phyloP scores from a whole-genome alignment of 768 basidiomycete genomes.

The Russula abietina region DNA sequence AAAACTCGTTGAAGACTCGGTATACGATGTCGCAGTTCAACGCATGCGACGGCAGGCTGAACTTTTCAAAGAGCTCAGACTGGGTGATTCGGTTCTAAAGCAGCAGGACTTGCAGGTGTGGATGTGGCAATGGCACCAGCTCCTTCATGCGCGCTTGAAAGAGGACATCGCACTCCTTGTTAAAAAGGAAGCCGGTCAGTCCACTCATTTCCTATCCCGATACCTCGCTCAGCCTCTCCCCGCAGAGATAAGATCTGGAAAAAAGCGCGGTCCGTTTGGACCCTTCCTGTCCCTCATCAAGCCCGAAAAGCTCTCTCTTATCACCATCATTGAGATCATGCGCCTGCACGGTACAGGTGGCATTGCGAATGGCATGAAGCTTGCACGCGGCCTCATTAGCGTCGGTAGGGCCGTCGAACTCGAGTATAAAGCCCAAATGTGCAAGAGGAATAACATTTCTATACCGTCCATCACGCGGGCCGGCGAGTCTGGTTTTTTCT shows the following conservation, averaged over 20 bases:
- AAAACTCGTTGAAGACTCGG: constrained; percentile 76
- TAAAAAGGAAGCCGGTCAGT: constrained; percentile 31
- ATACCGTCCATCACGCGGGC: constrained; percentile 28
- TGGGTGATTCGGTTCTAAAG: constrained; percentile 42
- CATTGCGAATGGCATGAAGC: constrained; percentile 83
- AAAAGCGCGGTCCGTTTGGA: constrained; percentile 33
- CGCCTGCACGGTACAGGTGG: constrained; percentile 71
- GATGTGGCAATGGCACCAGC: constrained; percentile 85
- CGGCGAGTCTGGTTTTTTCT: constrained; percentile 45
- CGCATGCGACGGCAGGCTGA: constrained; percentile 61
- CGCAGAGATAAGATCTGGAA: neutral
- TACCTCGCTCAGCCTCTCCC: neutral
- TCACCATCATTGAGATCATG: constrained; percentile 88
- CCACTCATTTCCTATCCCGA: neutral
- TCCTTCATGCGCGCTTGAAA: constrained; percentile 47
- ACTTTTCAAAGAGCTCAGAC: constrained; percentile 50
- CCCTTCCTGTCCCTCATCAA: constrained; percentile 75
- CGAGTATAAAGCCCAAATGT: constrained; percentile 84
- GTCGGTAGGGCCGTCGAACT: constrained; percentile 83
- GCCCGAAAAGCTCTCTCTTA: constrained; percentile 73
- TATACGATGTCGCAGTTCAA: constrained; percentile 74
- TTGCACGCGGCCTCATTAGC: constrained; percentile 69
- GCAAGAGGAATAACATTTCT: constrained; percentile 53
- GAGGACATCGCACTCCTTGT: constrained; percentile 46
- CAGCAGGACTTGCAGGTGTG: constrained; percentile 54